Conservation (phyloP, 2,329 filamentous ascomycete species). For the Penicillium concentricum region DNA sequence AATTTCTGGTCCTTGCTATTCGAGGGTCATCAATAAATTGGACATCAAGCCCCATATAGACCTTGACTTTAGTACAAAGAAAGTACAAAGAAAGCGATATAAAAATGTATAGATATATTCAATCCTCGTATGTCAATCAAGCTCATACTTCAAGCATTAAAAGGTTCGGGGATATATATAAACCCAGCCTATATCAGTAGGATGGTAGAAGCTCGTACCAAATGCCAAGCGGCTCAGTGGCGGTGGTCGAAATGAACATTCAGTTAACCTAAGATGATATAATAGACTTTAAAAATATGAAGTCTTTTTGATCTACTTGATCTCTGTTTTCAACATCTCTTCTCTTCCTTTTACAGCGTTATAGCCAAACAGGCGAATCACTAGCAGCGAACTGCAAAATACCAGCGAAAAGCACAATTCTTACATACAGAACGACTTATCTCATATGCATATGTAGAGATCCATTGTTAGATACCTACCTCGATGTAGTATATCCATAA, state of each 20-base stretch:
- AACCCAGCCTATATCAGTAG: background rate
- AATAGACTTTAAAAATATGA: too few species aligned
- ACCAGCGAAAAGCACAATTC: background rate
- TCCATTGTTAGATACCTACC: background rate
- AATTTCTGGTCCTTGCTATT: background rate
- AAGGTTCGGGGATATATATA: background rate
- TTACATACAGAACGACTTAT: background rate
- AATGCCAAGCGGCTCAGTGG: too few species aligned
- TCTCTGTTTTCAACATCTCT: too few species aligned
- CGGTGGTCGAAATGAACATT: too few species aligned
- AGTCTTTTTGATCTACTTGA: background rate
- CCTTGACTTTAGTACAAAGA: background rate
- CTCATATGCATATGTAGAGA: background rate
- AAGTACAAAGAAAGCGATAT: background rate
- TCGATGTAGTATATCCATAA: background rate
- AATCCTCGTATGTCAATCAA: background rate
- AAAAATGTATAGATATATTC: background rate
- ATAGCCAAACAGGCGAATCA: background rate
- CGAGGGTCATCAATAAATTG: background rate
- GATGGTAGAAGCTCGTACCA: too few species aligned
- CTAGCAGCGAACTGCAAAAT: background rate
- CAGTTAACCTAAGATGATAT: too few species aligned
- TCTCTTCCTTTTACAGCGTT: background rate
- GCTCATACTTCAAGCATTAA: background rate
- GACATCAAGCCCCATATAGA: too few species aligned